A percentile compares a stretch with the other conserved stretches of the same genome.
Conservation (phyloP, 1,139 yeast species). For the Saccharomyces hybrid region DNA sequence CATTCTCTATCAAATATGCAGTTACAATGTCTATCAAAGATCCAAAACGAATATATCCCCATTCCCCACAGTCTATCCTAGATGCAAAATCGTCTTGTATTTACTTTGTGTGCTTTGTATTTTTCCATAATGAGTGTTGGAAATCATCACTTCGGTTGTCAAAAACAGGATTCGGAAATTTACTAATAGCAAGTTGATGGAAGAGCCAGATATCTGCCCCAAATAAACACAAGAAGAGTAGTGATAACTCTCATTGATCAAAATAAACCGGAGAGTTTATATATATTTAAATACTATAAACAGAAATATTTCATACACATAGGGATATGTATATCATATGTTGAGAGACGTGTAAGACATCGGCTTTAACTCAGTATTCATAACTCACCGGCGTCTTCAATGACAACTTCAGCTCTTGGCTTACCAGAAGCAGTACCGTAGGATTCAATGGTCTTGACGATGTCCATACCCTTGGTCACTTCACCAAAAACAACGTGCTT, state of each 20-base stretch:
- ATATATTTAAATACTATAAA: background rate
- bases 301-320: background rate
- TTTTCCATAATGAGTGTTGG: background rate
- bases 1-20: constrained; percentile 68
- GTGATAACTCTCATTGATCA: background rate
- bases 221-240: background rate
- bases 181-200: background rate
- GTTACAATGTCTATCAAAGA: constrained; percentile 82
- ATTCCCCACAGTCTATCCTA: constrained; percentile 15
- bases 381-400: constrained; percentile 76
- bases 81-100: background rate
- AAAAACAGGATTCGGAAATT: background rate
- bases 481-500: constrained; percentile 95
- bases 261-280: background rate
- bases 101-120: background rate
- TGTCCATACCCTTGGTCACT: constrained; percentile 77
- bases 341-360: background rate
- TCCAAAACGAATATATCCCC: constrained; percentile 75
- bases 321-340: background rate
- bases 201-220: background rate
- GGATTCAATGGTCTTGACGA: constrained; percentile 70
- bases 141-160: background rate
- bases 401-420: constrained; percentile 59
- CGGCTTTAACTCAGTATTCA: constrained; percentile 6
- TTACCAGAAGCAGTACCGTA: constrained; percentile 70